Percentiles rank a stretch among this genome's conserved stretches.
These are phyloP conservation scores for Claviceps digitariae DNA, from an alignment of 2,329 filamentous ascomycete species.

Conservation along the genomic window DNA sequence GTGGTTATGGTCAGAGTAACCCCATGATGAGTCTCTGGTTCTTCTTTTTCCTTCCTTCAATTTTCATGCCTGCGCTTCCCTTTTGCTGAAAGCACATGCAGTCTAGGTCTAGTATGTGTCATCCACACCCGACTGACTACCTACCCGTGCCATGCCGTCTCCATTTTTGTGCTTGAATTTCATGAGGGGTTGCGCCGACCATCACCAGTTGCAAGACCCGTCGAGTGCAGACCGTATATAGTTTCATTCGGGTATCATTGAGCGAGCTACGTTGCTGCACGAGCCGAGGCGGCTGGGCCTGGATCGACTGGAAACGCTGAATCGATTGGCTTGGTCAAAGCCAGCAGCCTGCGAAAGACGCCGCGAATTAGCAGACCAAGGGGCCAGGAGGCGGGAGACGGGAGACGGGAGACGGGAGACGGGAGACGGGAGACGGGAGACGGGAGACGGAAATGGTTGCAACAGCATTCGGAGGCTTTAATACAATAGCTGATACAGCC, in stretches of 20 bases:
- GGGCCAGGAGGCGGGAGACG: too few species aligned
- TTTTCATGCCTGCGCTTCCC: too few species aligned
- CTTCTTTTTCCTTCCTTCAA: background rate
- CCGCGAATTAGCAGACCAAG: background rate
- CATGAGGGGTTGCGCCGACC: background rate
- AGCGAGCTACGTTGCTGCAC: background rate
- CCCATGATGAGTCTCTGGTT: too few species aligned
- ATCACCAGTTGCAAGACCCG: background rate
- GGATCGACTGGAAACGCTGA: too few species aligned
- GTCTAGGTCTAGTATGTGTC: too few species aligned
- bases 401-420: background rate
- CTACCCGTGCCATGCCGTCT: background rate
- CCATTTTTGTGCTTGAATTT: background rate
- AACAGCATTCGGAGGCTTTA: background rate
- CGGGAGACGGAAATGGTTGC: background rate
- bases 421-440: background rate
- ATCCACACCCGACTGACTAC: too few species aligned
- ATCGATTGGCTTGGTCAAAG: background rate
- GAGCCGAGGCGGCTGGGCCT: background rate
- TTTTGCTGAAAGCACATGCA: background rate
- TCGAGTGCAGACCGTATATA: too few species aligned
- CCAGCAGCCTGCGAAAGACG: background rate
- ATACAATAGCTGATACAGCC: background rate
- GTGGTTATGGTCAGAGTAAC: too few species aligned
- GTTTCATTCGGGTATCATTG: too few species aligned